Percentiles rank a stretch among this genome's conserved stretches.
Conservation (phyloP, 805 yeast species). For the Danielozyma ontarioensis region DNA sequence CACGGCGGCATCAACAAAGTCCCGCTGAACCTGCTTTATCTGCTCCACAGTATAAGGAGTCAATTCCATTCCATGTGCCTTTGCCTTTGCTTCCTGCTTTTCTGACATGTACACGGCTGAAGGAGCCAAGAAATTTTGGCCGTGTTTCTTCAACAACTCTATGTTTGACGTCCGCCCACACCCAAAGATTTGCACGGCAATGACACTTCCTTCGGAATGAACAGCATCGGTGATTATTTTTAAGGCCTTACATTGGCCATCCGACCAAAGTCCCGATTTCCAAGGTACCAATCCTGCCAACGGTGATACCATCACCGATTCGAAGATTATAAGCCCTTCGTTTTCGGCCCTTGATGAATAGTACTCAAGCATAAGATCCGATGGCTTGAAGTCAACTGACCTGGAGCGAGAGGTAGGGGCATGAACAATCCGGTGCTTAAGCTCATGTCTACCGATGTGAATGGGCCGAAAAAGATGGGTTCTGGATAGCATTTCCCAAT, state of each 20-base stretch:
- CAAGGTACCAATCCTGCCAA: constrained; percentile 7
- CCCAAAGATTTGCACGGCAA: constrained; percentile 1
- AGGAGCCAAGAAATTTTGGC: background rate
- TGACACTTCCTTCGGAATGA: background rate
- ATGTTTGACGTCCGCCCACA: background rate
- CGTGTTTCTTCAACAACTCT: background rate
- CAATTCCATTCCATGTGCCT: background rate
- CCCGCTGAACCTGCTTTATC: background rate
- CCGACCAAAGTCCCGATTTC: constrained; percentile 8
- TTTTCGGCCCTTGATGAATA: constrained; percentile 7
- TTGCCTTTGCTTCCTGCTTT: background rate
- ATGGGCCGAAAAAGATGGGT: constrained; percentile 28
- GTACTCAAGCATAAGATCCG: constrained; percentile 22
- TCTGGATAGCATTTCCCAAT: background rate
- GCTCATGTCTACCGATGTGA: constrained; percentile 22
- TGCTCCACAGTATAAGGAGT: background rate
- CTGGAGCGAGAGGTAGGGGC: constrained; percentile 26
- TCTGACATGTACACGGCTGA: background rate
- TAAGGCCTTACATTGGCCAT: constrained; percentile 4
- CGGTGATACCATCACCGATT: constrained; percentile 6
- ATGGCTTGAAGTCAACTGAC: constrained; percentile 20
- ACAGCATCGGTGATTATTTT: background rate
- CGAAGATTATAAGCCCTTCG: background rate
- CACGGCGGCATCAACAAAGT: background rate
- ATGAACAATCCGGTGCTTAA: constrained; percentile 16